Evolutionary conservation across 2,329 filamentous ascomycete genomes (phyloP).

Genomic region (Claviceps sorghi): DNA sequence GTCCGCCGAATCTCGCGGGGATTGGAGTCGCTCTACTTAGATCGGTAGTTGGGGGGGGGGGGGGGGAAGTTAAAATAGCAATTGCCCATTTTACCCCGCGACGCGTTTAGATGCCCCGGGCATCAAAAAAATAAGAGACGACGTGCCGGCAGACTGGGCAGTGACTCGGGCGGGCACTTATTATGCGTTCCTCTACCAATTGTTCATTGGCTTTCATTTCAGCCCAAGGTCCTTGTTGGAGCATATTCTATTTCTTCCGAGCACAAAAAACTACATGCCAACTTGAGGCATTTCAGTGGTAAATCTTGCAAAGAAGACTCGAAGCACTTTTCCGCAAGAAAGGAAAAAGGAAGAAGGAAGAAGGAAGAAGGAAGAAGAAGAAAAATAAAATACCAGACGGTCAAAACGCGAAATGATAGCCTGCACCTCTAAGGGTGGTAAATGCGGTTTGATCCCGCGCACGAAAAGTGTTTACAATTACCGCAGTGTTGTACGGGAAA

Average conservation of each 20-base stretch:
- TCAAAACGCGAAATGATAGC: slow-evolving; percentile 7
- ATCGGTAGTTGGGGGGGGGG: too few species aligned
- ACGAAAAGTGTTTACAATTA: slow-evolving; percentile 3
- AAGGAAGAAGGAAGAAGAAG: too few species aligned
- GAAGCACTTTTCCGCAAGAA: background rate
- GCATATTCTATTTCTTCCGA: background rate
- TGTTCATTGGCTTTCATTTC: background rate
- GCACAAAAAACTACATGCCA: background rate
- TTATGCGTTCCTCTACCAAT: too few species aligned
- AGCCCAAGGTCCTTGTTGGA: background rate
- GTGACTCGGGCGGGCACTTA: too few species aligned
- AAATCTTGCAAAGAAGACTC: background rate
- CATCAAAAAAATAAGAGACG: too few species aligned
- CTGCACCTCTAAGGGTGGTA: slow-evolving; percentile 8
- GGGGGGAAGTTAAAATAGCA: background rate
- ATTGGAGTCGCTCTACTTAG: background rate
- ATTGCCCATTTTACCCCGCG: background rate
- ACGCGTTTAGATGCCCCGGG: background rate
- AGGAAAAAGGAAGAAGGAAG: too few species aligned
- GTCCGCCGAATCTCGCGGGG: rapidly evolving
- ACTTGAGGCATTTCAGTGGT: background rate
- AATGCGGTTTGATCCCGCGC: slow-evolving; percentile 7
- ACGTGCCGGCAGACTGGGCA: too few species aligned
- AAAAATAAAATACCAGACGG: background rate
- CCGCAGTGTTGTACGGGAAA: background rate